A percentile compares a stretch with the other conserved stretches of the same genome.
phyloP scores from a whole-genome alignment of 176 grass and related monocot species.

The Elaeis guineensis region DNA sequence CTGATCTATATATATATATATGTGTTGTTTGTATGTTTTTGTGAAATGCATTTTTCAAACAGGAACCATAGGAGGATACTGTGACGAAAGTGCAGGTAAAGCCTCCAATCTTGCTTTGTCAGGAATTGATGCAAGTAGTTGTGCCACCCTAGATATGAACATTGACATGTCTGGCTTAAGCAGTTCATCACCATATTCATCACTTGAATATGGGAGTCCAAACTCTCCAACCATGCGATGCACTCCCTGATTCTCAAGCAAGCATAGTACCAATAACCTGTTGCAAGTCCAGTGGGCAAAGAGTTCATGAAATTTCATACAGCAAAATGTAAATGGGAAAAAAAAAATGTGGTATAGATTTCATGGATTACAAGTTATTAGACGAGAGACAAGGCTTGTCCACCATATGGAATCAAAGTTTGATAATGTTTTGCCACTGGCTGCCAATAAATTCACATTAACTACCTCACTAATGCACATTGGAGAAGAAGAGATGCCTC shows the following conservation, averaged over 20 bases:
- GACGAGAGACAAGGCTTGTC: too few relatives aligned
- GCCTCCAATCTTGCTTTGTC: conserved; percentile 69
- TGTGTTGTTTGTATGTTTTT: too few relatives aligned
- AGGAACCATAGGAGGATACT: conserved; percentile 47
- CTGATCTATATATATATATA: too few relatives aligned
- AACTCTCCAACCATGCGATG: conserved; percentile 53
- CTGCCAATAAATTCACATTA: conserved; percentile 8
- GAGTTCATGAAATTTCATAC: too few relatives aligned
- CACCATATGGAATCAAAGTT: too few relatives aligned
- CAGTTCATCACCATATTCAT: conserved; percentile 26
- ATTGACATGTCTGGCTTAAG: conserved; percentile 32
- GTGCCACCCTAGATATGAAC: conserved; percentile 53
- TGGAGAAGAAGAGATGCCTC: not conserved
- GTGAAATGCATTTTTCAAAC: too few relatives aligned
- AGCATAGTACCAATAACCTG: conserved; percentile 72
- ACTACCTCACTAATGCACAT: not conserved
- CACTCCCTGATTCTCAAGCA: conserved; percentile 70
- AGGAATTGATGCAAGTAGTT: conserved; percentile 79
- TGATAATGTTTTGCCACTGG: too few relatives aligned
- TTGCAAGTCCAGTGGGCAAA: not conserved
- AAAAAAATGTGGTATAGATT: too few relatives aligned
- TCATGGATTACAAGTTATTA: not conserved
- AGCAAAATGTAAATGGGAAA: too few relatives aligned
- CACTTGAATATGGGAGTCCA: conserved; percentile 1
- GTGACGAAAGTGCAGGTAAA: conserved; percentile 39